Evolutionary conservation across 305 asterid species (phyloP), one percentile per base, ranked within the genome.

Genomic region (Fraxinus platypoda): DNA sequence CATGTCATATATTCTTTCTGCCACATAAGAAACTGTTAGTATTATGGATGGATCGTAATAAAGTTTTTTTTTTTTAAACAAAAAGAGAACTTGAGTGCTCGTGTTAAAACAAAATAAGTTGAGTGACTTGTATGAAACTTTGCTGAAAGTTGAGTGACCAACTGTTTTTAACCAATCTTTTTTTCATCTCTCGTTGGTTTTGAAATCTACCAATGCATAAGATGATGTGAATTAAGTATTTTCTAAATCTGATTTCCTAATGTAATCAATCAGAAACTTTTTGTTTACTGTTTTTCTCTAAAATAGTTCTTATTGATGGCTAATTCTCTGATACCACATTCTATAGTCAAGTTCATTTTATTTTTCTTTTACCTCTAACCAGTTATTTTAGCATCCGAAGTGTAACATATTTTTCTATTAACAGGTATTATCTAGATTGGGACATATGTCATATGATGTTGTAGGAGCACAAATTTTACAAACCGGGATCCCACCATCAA

Each of bases 361-460:
- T 21, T 59, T 21, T 7, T 21, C 68, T 57, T 57, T 17, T 21
- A 57, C 26, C 68, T 19, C 26, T 41, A 19, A 57, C 28, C 70
- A 2, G 70, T 59, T 59, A 71, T 28, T 31, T 71, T 6, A 66
- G 43, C 41, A 31, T 71, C 5, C 43, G 8, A 25, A 17, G 12
- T 71, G n/a, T 15, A 30, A 19, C 43, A 26, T 77, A 81, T 80
- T 82, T 68, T 88, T 34, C 81, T 46, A 59, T 28, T 49, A 35
- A 70, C 97, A 95, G 99, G 91, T 93, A 59, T 80, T 94, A 75
- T 95, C 99, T 43, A 91, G 99, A 87, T 87, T 95, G 93, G 99
- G 99, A 34, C 93, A 92, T 81, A 94, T 94, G 97, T 94, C 97
- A 7, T 95, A 95, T 90, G 93, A 94, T 84, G 91, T 93, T 81